Evolutionary conservation across 306 rosid genomes (phyloP).

Genomic region (Citrullus amarus): DNA sequence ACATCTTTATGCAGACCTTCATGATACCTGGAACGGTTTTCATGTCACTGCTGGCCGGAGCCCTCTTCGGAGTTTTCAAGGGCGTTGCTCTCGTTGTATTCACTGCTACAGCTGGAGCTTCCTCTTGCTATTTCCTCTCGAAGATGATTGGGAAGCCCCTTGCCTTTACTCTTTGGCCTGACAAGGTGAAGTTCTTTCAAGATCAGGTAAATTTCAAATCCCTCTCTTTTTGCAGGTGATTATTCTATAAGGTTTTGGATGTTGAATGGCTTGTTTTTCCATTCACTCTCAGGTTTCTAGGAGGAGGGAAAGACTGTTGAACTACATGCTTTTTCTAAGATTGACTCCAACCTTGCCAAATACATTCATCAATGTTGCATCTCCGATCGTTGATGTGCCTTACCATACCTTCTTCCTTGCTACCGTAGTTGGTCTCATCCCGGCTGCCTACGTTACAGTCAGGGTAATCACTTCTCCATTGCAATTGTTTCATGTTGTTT

Average conservation of each 20-base stretch:
- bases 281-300: constrained; percentile 54
- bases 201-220: constrained; percentile 41
- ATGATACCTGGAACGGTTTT: constrained; percentile 99
- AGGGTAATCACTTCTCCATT: constrained; percentile 33
- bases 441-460: constrained; percentile 92
- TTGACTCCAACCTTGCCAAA: constrained; percentile 91
- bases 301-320: constrained; percentile 63
- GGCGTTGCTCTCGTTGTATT: constrained; percentile 91
- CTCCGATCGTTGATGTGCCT: constrained; percentile 95
- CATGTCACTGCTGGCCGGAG: constrained; percentile 97
- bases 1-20: constrained; percentile 98
- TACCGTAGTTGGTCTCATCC: constrained; percentile 77
- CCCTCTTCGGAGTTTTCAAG: constrained; percentile 77
- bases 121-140: constrained; percentile 86
- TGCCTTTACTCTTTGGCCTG: constrained; percentile 72
- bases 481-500: background rate
- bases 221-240: background rate
- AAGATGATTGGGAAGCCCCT: constrained; percentile 82
- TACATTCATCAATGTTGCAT: constrained; percentile 87
- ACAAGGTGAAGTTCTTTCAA: constrained; percentile 71
- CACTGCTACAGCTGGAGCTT: constrained; percentile 91
- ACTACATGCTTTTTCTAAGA: constrained; percentile 93
- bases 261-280: background rate
- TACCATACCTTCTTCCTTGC: constrained; percentile 71
- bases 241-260: background rate